Evolutionary conservation across 257 asterid genomes (phyloP).

Genomic region (Ligustrum vulgare): DNA sequence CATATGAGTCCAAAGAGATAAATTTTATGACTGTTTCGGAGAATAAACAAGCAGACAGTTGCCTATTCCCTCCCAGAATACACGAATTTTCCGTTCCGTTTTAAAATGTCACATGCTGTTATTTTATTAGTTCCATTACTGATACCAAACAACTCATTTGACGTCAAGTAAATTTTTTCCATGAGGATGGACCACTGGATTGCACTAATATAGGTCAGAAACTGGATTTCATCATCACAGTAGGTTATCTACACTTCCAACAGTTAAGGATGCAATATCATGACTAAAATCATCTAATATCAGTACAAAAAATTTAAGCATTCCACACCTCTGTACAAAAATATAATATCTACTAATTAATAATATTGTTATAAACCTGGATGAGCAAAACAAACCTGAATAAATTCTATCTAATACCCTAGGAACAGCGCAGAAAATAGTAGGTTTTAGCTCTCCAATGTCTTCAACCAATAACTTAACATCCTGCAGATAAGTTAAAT

Average conservation of each 20-base stretch:
- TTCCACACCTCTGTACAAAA: conserved; percentile 20
- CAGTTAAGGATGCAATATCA: conserved; percentile 6
- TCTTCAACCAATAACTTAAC: conserved; percentile 86
- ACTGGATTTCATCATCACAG: conserved; percentile 18
- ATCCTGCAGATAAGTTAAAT: conserved; percentile 52
- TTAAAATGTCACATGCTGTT: background rate
- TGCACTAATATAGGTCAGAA: conserved; percentile 9
- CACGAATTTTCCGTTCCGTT: background rate
- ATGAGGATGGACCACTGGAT: conserved; percentile 16
- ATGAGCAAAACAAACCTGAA: conserved; percentile 52
- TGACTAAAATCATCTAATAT: conserved; percentile 6
- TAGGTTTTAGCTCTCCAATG: conserved; percentile 80
- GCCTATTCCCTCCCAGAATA: background rate
- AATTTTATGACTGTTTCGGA: background rate
- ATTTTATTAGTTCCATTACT: background rate
- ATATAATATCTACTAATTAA: conserved; percentile 12
- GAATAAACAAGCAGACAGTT: background rate
- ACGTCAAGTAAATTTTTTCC: background rate
- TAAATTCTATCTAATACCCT: conserved; percentile 88
- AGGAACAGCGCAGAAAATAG: conserved; percentile 95
- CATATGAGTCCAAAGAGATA: background rate
- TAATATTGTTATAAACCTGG: background rate
- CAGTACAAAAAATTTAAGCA: background rate
- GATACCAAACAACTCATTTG: background rate
- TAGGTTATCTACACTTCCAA: background rate